Base-by-base conservation (phyloP, 177 flowering plant species). In the Telopea speciosissima region DNA sequence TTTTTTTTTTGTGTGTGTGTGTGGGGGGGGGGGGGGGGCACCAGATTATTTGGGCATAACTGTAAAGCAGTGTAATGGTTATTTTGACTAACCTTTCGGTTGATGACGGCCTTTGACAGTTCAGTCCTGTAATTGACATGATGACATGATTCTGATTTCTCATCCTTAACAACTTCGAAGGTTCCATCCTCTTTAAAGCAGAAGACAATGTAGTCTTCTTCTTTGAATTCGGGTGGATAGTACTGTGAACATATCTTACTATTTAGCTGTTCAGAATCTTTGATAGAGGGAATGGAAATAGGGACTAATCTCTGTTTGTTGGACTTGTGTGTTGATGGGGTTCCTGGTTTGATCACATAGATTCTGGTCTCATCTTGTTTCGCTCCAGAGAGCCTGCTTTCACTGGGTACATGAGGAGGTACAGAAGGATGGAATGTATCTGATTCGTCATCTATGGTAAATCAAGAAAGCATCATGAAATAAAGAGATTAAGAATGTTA, bases 161-260 rank as follows among this genome's bases (percentile, higher is more conserved):
- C 52, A n/a, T 80, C 74, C 42, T 77, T 75, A 3, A 79, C 70
- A 1, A 80, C 69, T 36, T 82, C 75, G 26, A 81, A 66, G 0
- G 63, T 76, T 10, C 81, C 87, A 62, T 80, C 79, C 25, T 84
- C 77, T 68, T 66, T 63, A 31, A 84, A 79, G 68, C 85, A 77
- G 58, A 84, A 84, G 1, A 82, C 87, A 12, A 84, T 84, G 45
- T 75, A 84, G 23, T 82, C 87, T 49, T 79, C 83, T 11, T 84
- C 83, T 7, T 26, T 16, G 31, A 71, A 52, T n/a, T n/a, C n/a
- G 42, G 24, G 24, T 21, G 17, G 49, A 2, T 25, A 8, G 26
- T 24, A n/a, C n/a, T n/a, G 28, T 9, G 26, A 61, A 25, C 24
- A 1, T 1, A 0, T 11, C 63, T 61, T 11, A 24, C 24, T 23